These are phyloP conservation scores for Plasmodium inui DNA, from an alignment of 169 alveolate species.

Conservation along the genomic window DNA sequence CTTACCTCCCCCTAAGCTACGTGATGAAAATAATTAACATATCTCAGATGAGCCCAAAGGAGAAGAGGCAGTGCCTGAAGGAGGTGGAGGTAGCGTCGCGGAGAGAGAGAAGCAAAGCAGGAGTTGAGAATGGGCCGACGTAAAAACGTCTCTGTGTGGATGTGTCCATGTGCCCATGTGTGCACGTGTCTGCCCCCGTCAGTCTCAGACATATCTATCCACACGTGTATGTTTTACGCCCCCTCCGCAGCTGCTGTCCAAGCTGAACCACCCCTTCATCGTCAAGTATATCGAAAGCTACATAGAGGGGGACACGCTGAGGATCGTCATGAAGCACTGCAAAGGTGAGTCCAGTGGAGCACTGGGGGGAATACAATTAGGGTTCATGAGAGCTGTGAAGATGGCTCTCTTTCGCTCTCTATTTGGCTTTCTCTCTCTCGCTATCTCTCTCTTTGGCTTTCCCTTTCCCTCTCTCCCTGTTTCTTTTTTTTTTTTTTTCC, in stretches of 20 bases:
- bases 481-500: background rate
- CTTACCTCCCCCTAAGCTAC: conserved; percentile 59
- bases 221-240: background rate
- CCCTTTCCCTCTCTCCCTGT: background rate
- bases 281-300: conserved; percentile 91
- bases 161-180: background rate
- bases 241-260: conserved; percentile 77
- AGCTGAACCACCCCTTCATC: conserved; percentile 88
- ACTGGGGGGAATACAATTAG: background rate
- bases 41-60: conserved; percentile 79
- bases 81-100: conserved; percentile 81
- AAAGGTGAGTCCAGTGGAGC: conserved; percentile 85
- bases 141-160: background rate
- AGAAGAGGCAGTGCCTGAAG: conserved; percentile 81
- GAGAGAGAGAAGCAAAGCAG: background rate
- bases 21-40: conserved; percentile 82
- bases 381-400: background rate
- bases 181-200: background rate
- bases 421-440: too few species aligned
- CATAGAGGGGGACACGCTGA: conserved; percentile 88
- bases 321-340: conserved; percentile 93
- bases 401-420: background rate
- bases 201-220: background rate
- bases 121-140: background rate
- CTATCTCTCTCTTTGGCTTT: background rate